phyloP scores from a whole-genome alignment of 2,329 filamentous ascomycete genomes.

The Cordyceps tenuipes region DNA sequence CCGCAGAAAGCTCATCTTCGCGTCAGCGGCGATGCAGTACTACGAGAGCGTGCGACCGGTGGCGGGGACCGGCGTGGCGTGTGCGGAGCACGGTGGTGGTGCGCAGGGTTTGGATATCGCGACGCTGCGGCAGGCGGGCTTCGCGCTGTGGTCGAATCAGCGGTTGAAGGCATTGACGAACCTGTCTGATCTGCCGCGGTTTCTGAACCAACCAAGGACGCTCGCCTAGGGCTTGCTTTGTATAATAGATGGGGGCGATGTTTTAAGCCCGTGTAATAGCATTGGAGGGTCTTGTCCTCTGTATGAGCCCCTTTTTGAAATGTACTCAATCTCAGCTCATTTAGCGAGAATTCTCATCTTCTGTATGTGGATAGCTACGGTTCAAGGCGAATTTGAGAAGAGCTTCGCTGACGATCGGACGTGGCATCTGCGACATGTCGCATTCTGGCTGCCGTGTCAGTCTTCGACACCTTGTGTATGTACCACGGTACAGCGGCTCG shows the following conservation, averaged over 20 bases:
- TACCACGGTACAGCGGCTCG: too few species aligned
- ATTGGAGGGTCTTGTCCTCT: background rate
- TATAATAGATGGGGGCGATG: background rate
- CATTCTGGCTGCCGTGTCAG: background rate
- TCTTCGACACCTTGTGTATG: too few species aligned
- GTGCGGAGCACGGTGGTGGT: background rate
- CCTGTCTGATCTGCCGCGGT: background rate
- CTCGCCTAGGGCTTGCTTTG: background rate
- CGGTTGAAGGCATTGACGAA: background rate
- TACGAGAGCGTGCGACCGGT: constrained; percentile 1
- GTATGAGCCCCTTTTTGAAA: background rate
- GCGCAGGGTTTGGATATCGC: background rate
- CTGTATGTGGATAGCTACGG: too few species aligned
- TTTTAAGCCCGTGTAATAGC: background rate
- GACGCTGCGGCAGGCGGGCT: constrained; percentile 3
- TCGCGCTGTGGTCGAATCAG: constrained; percentile 9
- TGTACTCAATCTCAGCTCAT: background rate
- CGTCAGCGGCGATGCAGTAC: constrained; percentile 1
- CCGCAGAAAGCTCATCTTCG: background rate
- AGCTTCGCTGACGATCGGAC: background rate
- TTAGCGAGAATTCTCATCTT: too few species aligned
- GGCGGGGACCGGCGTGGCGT: background rate
- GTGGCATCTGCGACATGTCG: too few species aligned
- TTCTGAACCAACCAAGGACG: background rate
- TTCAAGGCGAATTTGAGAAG: too few species aligned